phyloP scores from a whole-genome alignment of 768 basidiomycete species.

The Dentipellis fragilis region DNA sequence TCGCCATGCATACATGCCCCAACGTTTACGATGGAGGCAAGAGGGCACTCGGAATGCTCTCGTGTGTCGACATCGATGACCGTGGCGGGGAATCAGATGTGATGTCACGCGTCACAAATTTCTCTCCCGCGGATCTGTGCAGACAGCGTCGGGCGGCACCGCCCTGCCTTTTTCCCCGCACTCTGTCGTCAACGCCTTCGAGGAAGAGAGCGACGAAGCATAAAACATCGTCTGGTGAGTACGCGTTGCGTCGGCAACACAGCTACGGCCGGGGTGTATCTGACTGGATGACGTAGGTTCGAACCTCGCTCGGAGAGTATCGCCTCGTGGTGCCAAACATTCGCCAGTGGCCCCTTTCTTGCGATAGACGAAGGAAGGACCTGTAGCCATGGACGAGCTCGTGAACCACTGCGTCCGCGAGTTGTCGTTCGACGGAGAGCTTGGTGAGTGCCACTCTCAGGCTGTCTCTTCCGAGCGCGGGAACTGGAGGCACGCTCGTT shows the following conservation, averaged over 20 bases:
- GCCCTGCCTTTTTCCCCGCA: background rate
- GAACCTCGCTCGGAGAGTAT: background rate
- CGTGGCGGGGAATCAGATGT: background rate
- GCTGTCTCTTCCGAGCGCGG: background rate
- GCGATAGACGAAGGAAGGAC: background rate
- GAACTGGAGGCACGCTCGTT: background rate
- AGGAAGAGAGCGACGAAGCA: background rate
- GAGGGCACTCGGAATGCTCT: background rate
- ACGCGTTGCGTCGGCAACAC: no score
- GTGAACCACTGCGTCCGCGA: slow-evolving; percentile 78
- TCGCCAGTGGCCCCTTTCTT: background rate
- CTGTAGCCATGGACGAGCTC: slow-evolving; percentile 64
- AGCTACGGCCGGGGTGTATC: background rate
- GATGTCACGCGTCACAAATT: background rate
- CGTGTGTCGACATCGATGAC: background rate
- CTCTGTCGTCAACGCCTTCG: no score
- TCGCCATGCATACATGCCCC: no score
- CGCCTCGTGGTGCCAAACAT: no score
- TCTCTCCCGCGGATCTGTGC: background rate
- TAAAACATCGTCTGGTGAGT: background rate
- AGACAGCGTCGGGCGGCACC: background rate
- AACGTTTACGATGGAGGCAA: no score
- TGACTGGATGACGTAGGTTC: background rate
- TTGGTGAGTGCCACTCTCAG: slow-evolving; percentile 47
- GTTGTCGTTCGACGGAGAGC: slow-evolving; percentile 82